Conservation (phyloP, 495 filamentous ascomycete species). For the Darksidea phi region DNA sequence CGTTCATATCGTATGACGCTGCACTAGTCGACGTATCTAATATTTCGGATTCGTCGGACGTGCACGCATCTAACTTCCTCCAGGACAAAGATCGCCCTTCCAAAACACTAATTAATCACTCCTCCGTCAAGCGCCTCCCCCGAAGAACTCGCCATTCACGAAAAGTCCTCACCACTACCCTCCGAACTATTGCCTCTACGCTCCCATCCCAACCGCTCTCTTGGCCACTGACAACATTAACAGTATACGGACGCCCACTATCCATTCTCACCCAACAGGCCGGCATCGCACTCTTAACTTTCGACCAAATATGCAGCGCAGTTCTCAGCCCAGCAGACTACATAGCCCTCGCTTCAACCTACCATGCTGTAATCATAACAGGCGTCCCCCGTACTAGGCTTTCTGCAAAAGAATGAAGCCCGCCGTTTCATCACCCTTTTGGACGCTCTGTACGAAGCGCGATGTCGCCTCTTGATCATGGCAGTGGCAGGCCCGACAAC, state of each 20-base stretch:
- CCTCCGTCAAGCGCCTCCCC: constrained; percentile 6
- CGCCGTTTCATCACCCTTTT: constrained; percentile 68
- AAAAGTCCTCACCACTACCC: background rate
- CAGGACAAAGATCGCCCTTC: background rate
- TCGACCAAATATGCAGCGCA: constrained; percentile 56
- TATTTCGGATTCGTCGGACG: background rate
- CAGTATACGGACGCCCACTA: constrained; percentile 61
- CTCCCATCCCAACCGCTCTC: constrained; percentile 23
- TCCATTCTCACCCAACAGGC: constrained; percentile 50
- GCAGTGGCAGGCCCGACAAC: constrained; percentile 61
- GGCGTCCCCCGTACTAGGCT: constrained; percentile 58
- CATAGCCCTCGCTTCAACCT: constrained; percentile 66
- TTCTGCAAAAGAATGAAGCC: constrained; percentile 67
- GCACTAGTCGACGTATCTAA: background rate
- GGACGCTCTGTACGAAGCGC: constrained; percentile 68
- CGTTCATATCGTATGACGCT: background rate
- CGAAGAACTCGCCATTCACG: background rate
- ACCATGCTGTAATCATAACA: constrained; percentile 65
- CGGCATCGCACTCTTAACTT: constrained; percentile 57
- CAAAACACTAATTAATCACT: constrained; percentile 33
- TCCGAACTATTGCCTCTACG: constrained; percentile 4
- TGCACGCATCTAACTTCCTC: background rate
- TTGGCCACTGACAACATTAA: constrained; percentile 53
- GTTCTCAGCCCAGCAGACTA: constrained; percentile 69
- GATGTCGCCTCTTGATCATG: constrained; percentile 61